Base-by-base conservation (phyloP, 2,329 filamentous ascomycete genomes). In the Didymosphaeria variabile region DNA sequence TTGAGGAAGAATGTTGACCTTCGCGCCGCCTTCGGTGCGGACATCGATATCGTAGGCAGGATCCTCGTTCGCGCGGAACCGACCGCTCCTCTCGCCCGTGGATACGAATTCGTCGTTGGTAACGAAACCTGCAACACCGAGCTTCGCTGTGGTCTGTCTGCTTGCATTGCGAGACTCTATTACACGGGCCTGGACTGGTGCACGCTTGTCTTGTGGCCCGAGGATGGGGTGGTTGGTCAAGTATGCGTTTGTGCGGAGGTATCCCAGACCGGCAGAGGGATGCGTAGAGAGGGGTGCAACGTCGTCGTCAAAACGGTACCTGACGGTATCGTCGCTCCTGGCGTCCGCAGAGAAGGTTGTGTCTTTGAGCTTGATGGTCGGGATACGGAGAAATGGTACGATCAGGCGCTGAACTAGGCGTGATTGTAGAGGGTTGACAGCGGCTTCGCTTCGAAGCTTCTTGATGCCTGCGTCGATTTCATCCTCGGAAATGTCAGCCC, bases 211-310 rank as follows among this genome's bases (percentile, higher is more conserved):
- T 68, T 88, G 87, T 10, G 88, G 88, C 4, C 88, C 88, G 66
- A 85, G 84, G 32, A 84, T 72, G 2, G 87, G 86, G 70, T 90
- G 87, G 69, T 90, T 90, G 67, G 83, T 79, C 47, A 87, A 77
- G 68, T 84, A 79, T 23, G 85, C 79, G 57, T 82, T 80, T 13
- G 85, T 85, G 52, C 86, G 83, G 3, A 86, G 78, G 72, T 91
- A 90, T 15, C 85, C 85, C 5, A 91, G 79, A 64, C 88, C 88
- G 5, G 86, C 88, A 4, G 86, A 88, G 2, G 88, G 88, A 74
- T 91, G 88, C 8, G 88, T 90, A 60, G 83, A 84, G 1, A 87
- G 86, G 62, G 80, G 63, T 65, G 75, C 64, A 67, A 71, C 73
- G 70, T 83, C 68, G 45, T 71, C 66, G 61, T 72, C 67, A 60